Evolutionary conservation across 225 moss, liverwort and hornwort genomes (phyloP).

Genomic region (Climacium dendroides): DNA sequence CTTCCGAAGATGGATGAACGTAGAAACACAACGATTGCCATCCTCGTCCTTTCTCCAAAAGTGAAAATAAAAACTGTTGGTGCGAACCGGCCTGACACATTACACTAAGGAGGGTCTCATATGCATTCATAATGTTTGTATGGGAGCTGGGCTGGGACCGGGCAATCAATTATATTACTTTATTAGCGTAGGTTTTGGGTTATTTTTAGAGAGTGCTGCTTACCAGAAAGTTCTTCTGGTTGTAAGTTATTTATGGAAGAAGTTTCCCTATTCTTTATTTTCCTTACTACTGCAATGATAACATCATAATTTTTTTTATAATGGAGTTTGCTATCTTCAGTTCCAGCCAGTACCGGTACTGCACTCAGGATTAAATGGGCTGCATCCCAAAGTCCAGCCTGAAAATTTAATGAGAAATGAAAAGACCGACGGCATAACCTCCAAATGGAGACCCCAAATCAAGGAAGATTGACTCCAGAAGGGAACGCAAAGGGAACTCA

Average conservation of each 20-base stretch:
- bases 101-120: no score
- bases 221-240: no score
- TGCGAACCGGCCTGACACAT: no score
- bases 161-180: no score
- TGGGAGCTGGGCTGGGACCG: no score
- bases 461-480: background rate
- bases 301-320: background rate
- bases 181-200: no score
- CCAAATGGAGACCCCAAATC: background rate
- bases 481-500: background rate
- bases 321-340: background rate
- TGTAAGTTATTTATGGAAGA: background rate
- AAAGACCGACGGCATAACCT: background rate
- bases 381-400: background rate
- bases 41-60: no score
- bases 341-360: background rate
- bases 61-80: no score
- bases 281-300: background rate
- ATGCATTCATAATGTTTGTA: no score
- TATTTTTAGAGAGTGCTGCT: no score
- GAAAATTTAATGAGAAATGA: background rate
- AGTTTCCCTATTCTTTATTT: background rate
- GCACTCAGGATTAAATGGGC: background rate
- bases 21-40: no score
- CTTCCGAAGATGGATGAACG: no score